These are phyloP conservation scores for Nemophila menziesii DNA, from an alignment of 257 asterid genomes.

Conservation along the genomic window DNA sequence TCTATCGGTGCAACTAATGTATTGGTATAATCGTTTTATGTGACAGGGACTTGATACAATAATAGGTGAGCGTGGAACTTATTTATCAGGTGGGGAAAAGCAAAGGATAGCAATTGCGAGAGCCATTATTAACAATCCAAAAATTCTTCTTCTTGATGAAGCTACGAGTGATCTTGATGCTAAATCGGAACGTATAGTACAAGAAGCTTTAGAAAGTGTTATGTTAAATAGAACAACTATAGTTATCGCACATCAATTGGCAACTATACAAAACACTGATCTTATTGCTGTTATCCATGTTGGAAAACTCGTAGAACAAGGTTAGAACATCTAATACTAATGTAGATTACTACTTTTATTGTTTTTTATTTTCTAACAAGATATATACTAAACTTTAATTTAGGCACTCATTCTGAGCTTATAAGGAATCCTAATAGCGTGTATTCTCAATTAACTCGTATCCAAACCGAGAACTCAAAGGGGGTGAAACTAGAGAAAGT, in stretches of 20 bases:
- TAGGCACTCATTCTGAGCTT: conserved; percentile 67
- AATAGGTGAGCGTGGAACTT: conserved; percentile 83
- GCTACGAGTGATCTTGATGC: conserved; percentile 84
- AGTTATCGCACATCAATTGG: conserved; percentile 73
- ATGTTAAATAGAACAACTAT: conserved; percentile 61
- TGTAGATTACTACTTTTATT: no score
- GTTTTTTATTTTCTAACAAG: background rate
- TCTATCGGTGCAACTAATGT: no score
- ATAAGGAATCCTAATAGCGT: conserved; percentile 58
- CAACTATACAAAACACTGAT: conserved; percentile 70
- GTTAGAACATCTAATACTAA: conserved; percentile 19
- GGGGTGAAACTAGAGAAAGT: conserved; percentile 7
- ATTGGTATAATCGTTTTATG: no score
- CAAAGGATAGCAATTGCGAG: conserved; percentile 77
- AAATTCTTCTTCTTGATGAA: conserved; percentile 76
- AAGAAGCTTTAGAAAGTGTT: conserved; percentile 70
- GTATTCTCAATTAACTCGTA: conserved; percentile 48
- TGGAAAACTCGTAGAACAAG: conserved; percentile 67
- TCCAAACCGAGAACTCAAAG: no score
- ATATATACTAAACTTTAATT: background rate
- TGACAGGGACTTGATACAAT: conserved; percentile 67
- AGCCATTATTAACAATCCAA: conserved; percentile 68
- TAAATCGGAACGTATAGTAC: conserved; percentile 63
- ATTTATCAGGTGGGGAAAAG: conserved; percentile 80
- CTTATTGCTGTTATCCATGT: conserved; percentile 60